Evolutionary conservation across 164 flowering plant genomes (phyloP).

Genomic region (Cinnamomum chago): DNA sequence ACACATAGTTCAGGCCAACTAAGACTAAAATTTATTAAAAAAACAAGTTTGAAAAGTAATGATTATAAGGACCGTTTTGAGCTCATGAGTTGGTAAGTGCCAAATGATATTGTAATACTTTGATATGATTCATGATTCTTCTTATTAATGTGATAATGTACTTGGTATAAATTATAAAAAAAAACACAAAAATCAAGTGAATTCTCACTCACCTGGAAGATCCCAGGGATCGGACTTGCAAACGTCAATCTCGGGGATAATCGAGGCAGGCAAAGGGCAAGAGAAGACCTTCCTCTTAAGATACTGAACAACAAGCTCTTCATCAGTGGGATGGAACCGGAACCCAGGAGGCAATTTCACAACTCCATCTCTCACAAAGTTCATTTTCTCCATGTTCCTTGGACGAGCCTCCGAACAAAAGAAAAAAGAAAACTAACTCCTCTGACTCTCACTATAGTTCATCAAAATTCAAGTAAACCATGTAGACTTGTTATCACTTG

Average conservation of each 20-base stretch:
- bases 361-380: constrained; percentile 47
- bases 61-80: neutral
- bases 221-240: constrained; percentile 71
- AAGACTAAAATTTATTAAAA: neutral
- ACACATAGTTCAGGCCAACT: neutral
- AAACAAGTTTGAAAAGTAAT: neutral
- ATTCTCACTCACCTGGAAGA: constrained; percentile 51
- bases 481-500: neutral
- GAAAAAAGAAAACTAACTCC: neutral
- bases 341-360: constrained; percentile 75
- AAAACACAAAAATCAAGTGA: neutral
- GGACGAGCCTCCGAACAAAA: neutral
- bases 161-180: neutral
- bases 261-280: constrained; percentile 62
- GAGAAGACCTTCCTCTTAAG: constrained; percentile 51
- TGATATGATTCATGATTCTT: neutral
- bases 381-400: constrained; percentile 36
- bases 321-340: constrained; percentile 80
- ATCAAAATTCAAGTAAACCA: neutral
- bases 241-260: constrained; percentile 62
- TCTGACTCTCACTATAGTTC: neutral
- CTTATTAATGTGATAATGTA: neutral
- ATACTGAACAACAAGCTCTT: constrained; percentile 71
- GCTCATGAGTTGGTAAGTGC: too few species aligned
- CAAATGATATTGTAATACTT: too few species aligned